Evolutionary conservation across 2,329 filamentous ascomycete genomes (phyloP).

Genomic region (Scytalidium sp.): DNA sequence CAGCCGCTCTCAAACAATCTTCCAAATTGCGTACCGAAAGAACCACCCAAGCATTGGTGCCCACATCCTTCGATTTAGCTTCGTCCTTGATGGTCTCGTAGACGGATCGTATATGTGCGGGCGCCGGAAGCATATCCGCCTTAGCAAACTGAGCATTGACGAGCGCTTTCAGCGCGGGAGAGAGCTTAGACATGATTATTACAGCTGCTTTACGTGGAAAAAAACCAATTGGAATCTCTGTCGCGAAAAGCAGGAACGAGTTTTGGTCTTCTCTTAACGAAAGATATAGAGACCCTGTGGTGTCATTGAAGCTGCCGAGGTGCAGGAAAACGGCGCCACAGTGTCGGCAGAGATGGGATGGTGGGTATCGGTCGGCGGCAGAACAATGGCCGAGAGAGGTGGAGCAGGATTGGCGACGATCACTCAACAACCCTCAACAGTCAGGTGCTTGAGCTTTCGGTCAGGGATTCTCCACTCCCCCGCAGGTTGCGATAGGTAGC

Average conservation of each 20-base stretch:
- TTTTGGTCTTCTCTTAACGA: neutral
- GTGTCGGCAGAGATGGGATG: neutral
- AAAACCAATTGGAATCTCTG: neutral
- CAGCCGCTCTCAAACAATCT: neutral
- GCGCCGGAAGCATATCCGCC: constrained; percentile 63
- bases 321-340: neutral
- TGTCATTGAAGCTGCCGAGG: neutral
- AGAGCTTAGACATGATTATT: constrained; percentile 68
- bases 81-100: constrained; percentile 63
- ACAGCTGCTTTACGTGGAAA: neutral
- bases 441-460: neutral
- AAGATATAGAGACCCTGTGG: neutral
- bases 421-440: too few species aligned
- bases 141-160: constrained; percentile 68
- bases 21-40: constrained; percentile 48
- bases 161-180: constrained; percentile 66
- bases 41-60: constrained; percentile 62
- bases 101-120: constrained; percentile 59
- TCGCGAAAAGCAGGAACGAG: neutral
- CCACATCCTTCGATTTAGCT: constrained; percentile 60
- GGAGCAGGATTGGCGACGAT: too few species aligned
- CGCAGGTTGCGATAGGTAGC: neutral
- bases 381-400: neutral
- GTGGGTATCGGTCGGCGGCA: neutral
- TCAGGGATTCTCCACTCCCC: neutral